Percentiles rank a stretch among this genome's conserved stretches.
These are phyloP conservation scores for Moricandia moricandioides DNA, from an alignment of 345 rosid genomes.

Conservation along the genomic window DNA sequence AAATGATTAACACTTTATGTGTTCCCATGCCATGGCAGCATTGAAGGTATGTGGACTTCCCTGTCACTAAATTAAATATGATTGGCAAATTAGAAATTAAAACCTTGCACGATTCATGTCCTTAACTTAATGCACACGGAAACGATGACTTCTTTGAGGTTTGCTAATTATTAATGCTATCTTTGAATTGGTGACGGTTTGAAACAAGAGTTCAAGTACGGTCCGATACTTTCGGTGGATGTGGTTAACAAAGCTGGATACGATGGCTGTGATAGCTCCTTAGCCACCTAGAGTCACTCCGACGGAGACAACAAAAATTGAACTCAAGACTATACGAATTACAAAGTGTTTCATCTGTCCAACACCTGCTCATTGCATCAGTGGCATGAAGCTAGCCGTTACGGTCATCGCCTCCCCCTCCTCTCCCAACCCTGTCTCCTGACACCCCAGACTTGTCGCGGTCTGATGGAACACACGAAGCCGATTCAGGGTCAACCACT, in stretches of 20 bases:
- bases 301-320: slow-evolving; percentile 19
- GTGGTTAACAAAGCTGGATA: slow-evolving; percentile 25
- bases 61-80: background rate
- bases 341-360: slow-evolving; percentile 21
- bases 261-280: slow-evolving; percentile 10
- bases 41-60: background rate
- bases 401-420: background rate
- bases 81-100: no score
- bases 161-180: background rate
- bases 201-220: slow-evolving; percentile 32
- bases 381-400: slow-evolving; percentile 32
- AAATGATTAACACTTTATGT: background rate
- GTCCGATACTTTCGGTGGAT: slow-evolving; percentile 13
- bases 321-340: background rate
- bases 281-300: background rate
- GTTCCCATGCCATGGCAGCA: background rate
- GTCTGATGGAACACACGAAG: background rate
- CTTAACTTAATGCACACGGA: background rate
- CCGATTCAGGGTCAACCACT: background rate
- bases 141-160: background rate
- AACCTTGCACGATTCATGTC: no score
- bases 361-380: slow-evolving; percentile 7
- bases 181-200: background rate
- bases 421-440: background rate
- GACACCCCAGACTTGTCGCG: background rate